Evolutionary conservation across 2,329 filamentous ascomycete genomes (phyloP), one percentile per base, ranked within the genome.

Genomic region (Colletotrichum brevisporum): DNA sequence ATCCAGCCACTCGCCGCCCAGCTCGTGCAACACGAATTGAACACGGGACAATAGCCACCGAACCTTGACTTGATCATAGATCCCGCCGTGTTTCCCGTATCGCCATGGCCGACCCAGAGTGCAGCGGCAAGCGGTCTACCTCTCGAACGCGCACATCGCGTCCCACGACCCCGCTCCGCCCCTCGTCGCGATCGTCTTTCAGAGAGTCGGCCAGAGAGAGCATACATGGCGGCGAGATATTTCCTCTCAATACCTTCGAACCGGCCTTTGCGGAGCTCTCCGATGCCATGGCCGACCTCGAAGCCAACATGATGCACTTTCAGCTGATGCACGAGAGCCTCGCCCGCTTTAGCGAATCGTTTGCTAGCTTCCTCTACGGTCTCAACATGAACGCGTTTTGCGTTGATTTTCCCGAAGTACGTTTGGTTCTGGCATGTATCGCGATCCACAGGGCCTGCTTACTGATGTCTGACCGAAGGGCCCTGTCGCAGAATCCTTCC

Each of bases 341-440:
- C 73, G 90, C 94, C 26, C 90, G 96, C 27, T 99, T 99, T 81
- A 95, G 92, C 80, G 96, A 99, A 85, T 97, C 93, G 77, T 99
- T 99, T 80, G 94, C 94, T 1, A 94, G 92, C 74, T 98, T 99
- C 76, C 83, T 99, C 53, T 99, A 98, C 76, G 96, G 96, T 2
- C 81, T 99, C 78, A 98, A 98, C 78, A 98, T 99, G 95, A 98
- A 98, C 80, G 96, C 96, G 1, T 99, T 98, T 79, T 98, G 95
- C 79, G 95, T 98, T 39, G 96, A 99, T 79, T 99, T 98, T 73
- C 93, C 94, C 0, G 96, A 99, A 89, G 94, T 94, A 82, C 59
- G 78, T 57, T 36, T 36, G 55, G 13, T 24, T 55, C 63, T 63
- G 21, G 15, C 27, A 52, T 12, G n/a, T 50, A 10, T 12, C 31